Percentiles rank a stretch among this genome's conserved stretches.
These are phyloP conservation scores for Kazachstania sp. DNA, from an alignment of 1,139 yeast species.

Conservation along the genomic window DNA sequence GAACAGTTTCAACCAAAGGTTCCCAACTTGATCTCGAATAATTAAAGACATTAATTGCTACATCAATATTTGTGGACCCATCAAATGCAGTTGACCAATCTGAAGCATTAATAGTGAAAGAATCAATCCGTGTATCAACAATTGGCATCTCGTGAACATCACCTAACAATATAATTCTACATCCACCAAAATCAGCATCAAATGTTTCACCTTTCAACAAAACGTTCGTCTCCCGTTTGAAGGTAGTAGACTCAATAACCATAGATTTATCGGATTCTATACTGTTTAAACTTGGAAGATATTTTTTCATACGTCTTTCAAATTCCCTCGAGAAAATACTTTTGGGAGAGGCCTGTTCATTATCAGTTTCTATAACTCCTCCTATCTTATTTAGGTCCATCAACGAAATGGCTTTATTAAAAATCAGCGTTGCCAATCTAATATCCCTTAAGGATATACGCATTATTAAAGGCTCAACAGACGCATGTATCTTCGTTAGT, in stretches of 20 bases:
- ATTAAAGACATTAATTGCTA: slow-evolving; percentile 74
- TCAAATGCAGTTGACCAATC: slow-evolving; percentile 89
- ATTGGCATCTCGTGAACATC: slow-evolving; percentile 92
- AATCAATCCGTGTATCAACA: slow-evolving; percentile 66
- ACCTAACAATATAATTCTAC: slow-evolving; percentile 82
- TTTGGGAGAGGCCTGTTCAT: background rate
- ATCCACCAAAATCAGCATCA: slow-evolving; percentile 65
- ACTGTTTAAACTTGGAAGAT: slow-evolving; percentile 53
- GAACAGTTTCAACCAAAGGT: slow-evolving; percentile 86
- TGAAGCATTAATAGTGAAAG: slow-evolving; percentile 62
- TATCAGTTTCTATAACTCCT: slow-evolving; percentile 6
- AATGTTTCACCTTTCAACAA: slow-evolving; percentile 65
- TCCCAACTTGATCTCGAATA: slow-evolving; percentile 95
- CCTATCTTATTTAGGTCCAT: slow-evolving; percentile 17
- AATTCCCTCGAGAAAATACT: slow-evolving; percentile 50
- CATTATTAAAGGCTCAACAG: slow-evolving; percentile 72
- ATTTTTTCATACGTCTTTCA: slow-evolving; percentile 47
- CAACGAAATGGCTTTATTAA: slow-evolving; percentile 61
- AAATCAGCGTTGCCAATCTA: slow-evolving; percentile 62
- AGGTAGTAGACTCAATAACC: background rate
- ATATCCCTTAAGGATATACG: slow-evolving; percentile 85
- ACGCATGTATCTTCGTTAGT: slow-evolving; percentile 56
- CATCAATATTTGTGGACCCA: slow-evolving; percentile 61
- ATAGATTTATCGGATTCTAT: background rate
- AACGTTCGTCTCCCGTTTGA: slow-evolving; percentile 15